Base-by-base conservation (phyloP, 1,139 yeast genomes). In the Eremothecium cymbalariae region DNA sequence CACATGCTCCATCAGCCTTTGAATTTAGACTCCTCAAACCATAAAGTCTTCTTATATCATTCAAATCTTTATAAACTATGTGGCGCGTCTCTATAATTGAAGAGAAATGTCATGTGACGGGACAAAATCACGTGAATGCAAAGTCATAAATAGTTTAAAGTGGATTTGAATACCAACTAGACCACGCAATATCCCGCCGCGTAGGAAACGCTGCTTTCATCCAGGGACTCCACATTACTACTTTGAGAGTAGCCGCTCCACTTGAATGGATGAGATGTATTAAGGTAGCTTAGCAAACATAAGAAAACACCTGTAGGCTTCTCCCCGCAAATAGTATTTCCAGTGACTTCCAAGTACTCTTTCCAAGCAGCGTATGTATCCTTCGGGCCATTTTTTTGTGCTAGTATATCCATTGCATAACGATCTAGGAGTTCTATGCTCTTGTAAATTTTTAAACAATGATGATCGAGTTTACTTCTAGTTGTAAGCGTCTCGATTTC, bases 311-410 rank as follows among this genome's bases (percentile, higher is more conserved):
- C 70, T 26, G 90, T 65, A 0, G 98, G 96, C 43, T 74, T 78
- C 41, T 88, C 82, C 0, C 99, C 99, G 57, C 99, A 93, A 16
- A 90, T 82, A 0, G 98, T 93, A 57, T 90, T 88, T 1, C 80
- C 85, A 0, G 97, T 83, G 2, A 48, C 45, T 3, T 60, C 60
- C 7, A 90, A 72, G 51, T 90, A 90, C 17, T 65, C 55, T 32
- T 66, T 67, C 85, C 95, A 90, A n/a, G 59, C 59, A 1, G 53
- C 48, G 37, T 74, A 69, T 27, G 43, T 43, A 4, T 54, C 48
- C 16, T 28, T 34, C 8, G 54, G 46, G 1, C 68, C 60, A 0
- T 82, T 84, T 0, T 57, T 50, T 8, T 31, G 14, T 0, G 76
- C 56, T 0, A 84, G 77, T 4, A 80, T 64, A 8, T 57, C 51